These are phyloP conservation scores for Dioscorea cayenensis DNA, from an alignment of 116 monocot genomes.

Conservation along the genomic window DNA sequence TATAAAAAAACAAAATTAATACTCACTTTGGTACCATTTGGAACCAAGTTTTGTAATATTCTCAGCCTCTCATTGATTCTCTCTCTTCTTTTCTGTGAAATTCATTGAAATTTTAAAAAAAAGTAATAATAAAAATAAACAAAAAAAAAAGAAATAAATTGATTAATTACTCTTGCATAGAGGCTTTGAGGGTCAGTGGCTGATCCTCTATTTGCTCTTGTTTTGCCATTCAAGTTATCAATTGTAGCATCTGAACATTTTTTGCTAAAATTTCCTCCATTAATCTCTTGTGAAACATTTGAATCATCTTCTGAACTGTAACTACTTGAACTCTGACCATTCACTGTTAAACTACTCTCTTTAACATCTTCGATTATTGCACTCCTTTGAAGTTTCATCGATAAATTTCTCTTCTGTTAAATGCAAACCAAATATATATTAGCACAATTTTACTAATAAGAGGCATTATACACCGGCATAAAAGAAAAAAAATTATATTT, in stretches of 20 bases:
- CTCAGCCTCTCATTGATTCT: conserved; percentile 49
- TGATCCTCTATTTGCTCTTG: conserved; percentile 29
- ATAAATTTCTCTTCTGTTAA: neutral
- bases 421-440: neutral
- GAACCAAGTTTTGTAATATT: conserved; percentile 43
- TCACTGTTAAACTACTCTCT: conserved; percentile 1
- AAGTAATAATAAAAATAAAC: neutral
- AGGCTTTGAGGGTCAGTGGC: conserved; percentile 56
- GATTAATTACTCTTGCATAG: conserved; percentile 52
- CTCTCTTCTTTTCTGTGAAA: conserved; percentile 45
- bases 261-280: conserved; percentile 1
- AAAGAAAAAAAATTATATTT: too few relatives aligned
- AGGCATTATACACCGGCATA: too few relatives aligned
- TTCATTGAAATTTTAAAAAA: neutral
- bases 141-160: neutral
- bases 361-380: neutral
- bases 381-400: conserved; percentile 16
- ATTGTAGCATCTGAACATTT: conserved; percentile 11
- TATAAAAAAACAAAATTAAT: neutral
- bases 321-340: conserved; percentile 14
- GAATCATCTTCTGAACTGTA: conserved; percentile 37
- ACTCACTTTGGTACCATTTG: conserved; percentile 53
- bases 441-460: neutral
- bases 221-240: conserved; percentile 18
- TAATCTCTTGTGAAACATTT: conserved; percentile 14